Evolutionary conservation across 1,284 basidiomycete genomes (phyloP).

Genomic region (Sanghuangporus weigelae): DNA sequence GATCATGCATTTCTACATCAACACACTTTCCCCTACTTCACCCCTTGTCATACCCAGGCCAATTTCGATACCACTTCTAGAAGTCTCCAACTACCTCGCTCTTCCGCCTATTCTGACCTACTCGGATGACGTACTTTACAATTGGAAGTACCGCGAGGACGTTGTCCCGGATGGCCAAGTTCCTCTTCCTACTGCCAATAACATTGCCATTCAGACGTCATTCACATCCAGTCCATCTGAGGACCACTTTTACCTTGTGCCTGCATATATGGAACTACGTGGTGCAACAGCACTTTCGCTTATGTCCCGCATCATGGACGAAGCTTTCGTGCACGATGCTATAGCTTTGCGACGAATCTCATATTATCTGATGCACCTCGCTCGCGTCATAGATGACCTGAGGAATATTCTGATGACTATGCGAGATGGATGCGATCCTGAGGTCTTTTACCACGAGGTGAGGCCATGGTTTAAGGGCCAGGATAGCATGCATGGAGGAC

Average conservation of each 20-base stretch:
- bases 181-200: conserved; percentile 42
- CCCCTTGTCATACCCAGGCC: conserved; percentile 63
- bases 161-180: conserved; percentile 12
- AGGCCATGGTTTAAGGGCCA: conserved; percentile 92
- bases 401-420: conserved; percentile 57
- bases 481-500: conserved; percentile 55
- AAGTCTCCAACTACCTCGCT: conserved; percentile 70
- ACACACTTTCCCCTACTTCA: conserved; percentile 55
- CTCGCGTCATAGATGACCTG: conserved; percentile 63
- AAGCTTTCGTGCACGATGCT: conserved; percentile 83
- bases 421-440: conserved; percentile 71
- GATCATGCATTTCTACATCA: conserved; percentile 86
- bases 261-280: conserved; percentile 87
- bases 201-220: conserved; percentile 57
- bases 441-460: conserved; percentile 79
- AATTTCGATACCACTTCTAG: conserved; percentile 76
- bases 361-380: conserved; percentile 63
- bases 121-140: conserved; percentile 91
- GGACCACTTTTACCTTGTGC: conserved; percentile 85
- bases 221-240: conserved; percentile 88
- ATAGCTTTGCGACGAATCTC: conserved; percentile 74
- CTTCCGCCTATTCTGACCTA: conserved; percentile 91
- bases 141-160: conserved; percentile 58
- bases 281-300: conserved; percentile 82
- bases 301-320: conserved; percentile 89